phyloP scores from a whole-genome alignment of 345 rosid genomes.

The Brassica carinata region DNA sequence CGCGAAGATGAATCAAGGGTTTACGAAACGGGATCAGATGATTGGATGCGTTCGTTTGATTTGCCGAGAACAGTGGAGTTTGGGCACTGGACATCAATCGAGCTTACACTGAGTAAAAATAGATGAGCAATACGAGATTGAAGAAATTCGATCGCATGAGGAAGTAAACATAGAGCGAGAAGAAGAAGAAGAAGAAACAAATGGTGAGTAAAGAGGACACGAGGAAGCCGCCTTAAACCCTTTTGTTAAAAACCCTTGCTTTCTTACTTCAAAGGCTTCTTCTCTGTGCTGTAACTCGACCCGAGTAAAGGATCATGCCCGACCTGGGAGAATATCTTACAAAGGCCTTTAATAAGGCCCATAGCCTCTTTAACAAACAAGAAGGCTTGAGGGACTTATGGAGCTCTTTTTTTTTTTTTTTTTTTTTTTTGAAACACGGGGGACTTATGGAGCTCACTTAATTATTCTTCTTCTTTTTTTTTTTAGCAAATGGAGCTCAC shows the following conservation, averaged over 20 bases:
- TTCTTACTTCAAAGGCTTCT: not conserved
- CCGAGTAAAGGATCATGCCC: not conserved
- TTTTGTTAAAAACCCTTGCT: constrained; percentile 33
- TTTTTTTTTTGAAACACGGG: too few species aligned
- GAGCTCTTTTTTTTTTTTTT: not conserved
- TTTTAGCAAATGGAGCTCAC: too few species aligned
- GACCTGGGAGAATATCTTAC: constrained; percentile 4
- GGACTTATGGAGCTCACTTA: not conserved
- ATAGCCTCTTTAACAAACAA: not conserved
- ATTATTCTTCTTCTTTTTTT: too few species aligned
- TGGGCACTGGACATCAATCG: constrained; percentile 65
- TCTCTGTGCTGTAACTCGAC: not conserved
- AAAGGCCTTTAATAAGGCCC: not conserved
- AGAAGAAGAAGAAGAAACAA: not conserved
- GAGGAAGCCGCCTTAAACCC: constrained; percentile 46
- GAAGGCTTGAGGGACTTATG: not conserved
- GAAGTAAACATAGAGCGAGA: not conserved
- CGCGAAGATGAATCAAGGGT: constrained; percentile 29
- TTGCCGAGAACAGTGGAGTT: constrained; percentile 44
- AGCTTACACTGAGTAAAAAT: constrained; percentile 6
- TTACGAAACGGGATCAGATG: constrained; percentile 37
- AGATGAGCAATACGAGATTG: not conserved
- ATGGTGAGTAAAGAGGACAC: constrained; percentile 21
- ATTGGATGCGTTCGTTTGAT: constrained; percentile 37
- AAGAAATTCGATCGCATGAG: constrained; percentile 21